These are phyloP conservation scores for Crithidia fasciculata DNA, from an alignment of 208 protist species.

Conservation along the genomic window DNA sequence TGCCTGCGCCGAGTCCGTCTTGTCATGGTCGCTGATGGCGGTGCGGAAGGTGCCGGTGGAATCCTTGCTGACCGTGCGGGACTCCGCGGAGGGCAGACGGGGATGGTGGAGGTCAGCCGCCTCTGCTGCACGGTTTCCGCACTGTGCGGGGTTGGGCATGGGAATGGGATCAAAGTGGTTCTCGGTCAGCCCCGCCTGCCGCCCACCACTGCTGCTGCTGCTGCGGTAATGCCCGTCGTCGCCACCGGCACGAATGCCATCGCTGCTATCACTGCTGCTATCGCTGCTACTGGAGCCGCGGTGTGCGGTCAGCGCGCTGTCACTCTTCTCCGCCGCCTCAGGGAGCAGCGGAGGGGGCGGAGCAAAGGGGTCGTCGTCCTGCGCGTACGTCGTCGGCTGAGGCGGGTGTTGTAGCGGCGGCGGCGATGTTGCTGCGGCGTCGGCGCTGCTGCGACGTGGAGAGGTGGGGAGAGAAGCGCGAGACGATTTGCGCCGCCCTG, in stretches of 20 bases:
- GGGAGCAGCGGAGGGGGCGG: constrained; percentile 17
- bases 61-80: constrained; percentile 4
- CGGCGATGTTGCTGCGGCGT: background rate
- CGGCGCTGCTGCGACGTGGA: constrained; percentile 1
- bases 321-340: background rate
- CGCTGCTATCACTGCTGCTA: background rate
- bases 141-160: constrained; percentile 9
- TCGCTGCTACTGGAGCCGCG: background rate
- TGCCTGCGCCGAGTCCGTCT: constrained; percentile 53
- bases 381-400: constrained; percentile 1
- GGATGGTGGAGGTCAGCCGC: constrained; percentile 2
- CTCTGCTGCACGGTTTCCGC: background rate
- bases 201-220: background rate
- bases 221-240: background rate
- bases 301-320: constrained; percentile 4
- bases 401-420: background rate
- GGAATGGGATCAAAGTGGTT: constrained; percentile 48
- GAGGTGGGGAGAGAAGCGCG: constrained; percentile 12
- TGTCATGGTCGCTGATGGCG: constrained; percentile 30
- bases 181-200: background rate
- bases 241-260: background rate
- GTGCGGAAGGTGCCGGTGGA: constrained; percentile 27
- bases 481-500: background rate
- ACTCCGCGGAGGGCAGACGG: constrained; percentile 13
- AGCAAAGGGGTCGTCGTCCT: constrained; percentile 25